A percentile compares a stretch with the other conserved stretches of the same genome.
These are phyloP conservation scores for Ramichloridium luteum DNA, from an alignment of 2,329 filamentous ascomycete species.

Conservation along the genomic window DNA sequence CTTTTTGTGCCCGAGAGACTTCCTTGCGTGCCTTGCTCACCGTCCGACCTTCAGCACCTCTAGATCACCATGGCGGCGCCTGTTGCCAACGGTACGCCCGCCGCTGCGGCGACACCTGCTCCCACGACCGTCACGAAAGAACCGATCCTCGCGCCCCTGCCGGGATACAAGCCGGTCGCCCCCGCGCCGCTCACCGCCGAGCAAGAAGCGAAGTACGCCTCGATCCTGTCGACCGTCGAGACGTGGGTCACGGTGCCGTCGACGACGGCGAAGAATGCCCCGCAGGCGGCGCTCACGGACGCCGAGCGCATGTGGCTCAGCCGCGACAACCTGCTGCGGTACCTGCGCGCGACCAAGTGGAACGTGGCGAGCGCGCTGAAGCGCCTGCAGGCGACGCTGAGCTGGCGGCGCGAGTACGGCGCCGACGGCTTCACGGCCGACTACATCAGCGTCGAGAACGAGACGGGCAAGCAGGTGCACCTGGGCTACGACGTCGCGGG, in stretches of 20 bases:
- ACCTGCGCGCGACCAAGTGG: constrained; percentile 91
- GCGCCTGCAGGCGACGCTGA: constrained; percentile 67
- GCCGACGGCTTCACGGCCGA: constrained; percentile 67
- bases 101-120: too few relatives aligned
- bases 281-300: constrained; percentile 56
- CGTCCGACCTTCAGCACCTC: too few relatives aligned
- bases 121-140: too few relatives aligned
- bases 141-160: constrained; percentile 23
- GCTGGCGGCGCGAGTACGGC: constrained; percentile 86
- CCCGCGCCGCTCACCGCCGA: constrained; percentile 56
- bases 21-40: too few relatives aligned
- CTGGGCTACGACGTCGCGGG: constrained; percentile 76
- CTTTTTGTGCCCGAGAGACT: too few relatives aligned
- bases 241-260: constrained; percentile 59
- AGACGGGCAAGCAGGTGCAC: constrained; percentile 89
- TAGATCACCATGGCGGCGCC: too few relatives aligned
- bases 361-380: constrained; percentile 60
- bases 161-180: constrained; percentile 44
- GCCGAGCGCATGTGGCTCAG: constrained; percentile 82
- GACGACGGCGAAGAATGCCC: constrained; percentile 46
- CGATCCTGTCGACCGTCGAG: constrained; percentile 57
- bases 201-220: constrained; percentile 69
- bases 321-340: constrained; percentile 80
- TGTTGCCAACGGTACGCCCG: too few relatives aligned
- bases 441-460: constrained; percentile 85